Conservation (phyloP, 768 basidiomycete species). For the Udeniomyces megalosporus region DNA sequence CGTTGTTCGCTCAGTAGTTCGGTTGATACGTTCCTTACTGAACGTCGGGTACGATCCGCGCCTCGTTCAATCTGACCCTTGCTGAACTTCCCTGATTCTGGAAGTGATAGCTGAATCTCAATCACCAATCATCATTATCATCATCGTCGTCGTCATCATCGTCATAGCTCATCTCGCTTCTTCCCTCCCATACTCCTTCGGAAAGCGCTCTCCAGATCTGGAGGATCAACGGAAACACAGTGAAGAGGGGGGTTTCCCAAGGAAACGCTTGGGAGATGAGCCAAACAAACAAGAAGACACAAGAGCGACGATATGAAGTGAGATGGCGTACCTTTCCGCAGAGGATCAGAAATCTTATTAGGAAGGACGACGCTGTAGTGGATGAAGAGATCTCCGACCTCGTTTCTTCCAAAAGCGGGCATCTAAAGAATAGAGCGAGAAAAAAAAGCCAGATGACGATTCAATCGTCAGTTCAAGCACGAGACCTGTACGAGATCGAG, state of each 20-base stretch:
- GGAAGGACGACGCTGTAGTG: slow-evolving; percentile 91
- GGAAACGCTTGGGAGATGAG: background rate
- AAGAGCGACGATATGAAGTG: background rate
- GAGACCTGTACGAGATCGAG: slow-evolving; percentile 40
- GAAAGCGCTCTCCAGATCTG: slow-evolving; percentile 13
- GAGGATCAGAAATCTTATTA: slow-evolving; percentile 46
- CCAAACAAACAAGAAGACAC: background rate
- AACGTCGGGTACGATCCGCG: too few species aligned
- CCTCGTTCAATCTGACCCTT: too few species aligned
- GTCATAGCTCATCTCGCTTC: slow-evolving; percentile 10
- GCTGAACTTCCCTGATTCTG: too few species aligned
- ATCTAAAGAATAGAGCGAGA: slow-evolving; percentile 19
- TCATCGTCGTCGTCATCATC: too few species aligned
- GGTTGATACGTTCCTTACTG: too few species aligned
- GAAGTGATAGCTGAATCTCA: too few species aligned
- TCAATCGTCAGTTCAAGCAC: slow-evolving; percentile 26
- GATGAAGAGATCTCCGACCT: slow-evolving; percentile 63
- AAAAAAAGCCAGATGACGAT: slow-evolving; percentile 22
- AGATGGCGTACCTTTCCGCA: slow-evolving; percentile 44
- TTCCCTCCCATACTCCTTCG: slow-evolving; percentile 3
- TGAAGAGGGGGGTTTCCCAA: too few species aligned
- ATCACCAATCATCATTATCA: too few species aligned
- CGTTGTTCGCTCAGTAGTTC: too few species aligned
- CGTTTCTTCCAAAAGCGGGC: slow-evolving; percentile 26
- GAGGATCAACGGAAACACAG: too few species aligned